phyloP scores from a whole-genome alignment of 2,329 filamentous ascomycete species.

The Lachnellula occidentalis region DNA sequence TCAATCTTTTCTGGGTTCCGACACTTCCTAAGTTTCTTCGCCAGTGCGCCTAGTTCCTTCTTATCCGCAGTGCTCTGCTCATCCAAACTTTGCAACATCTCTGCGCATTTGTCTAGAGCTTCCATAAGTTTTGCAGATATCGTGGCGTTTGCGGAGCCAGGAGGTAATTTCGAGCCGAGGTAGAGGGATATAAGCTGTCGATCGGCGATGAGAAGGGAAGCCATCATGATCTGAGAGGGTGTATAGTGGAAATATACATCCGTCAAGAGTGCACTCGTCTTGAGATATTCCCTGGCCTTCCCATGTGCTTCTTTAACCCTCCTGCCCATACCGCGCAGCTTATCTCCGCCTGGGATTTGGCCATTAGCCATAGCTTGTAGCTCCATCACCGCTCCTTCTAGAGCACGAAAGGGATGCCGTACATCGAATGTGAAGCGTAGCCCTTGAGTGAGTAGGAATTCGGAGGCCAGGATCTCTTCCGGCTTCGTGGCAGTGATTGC shows the following conservation, averaged over 20 bases:
- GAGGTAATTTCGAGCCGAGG: slow-evolving; percentile 27
- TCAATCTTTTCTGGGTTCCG: slow-evolving; percentile 70
- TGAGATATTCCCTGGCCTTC: slow-evolving; percentile 67
- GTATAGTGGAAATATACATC: slow-evolving; percentile 98
- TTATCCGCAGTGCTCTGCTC: slow-evolving; percentile 28
- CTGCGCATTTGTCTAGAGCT: slow-evolving; percentile 45
- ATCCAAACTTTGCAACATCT: slow-evolving; percentile 51
- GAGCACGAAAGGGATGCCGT: slow-evolving; percentile 78
- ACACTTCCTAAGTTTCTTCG: slow-evolving; percentile 67
- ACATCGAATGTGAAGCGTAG: slow-evolving; percentile 92
- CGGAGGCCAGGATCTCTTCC: slow-evolving; percentile 81
- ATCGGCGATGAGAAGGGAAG: slow-evolving; percentile 73
- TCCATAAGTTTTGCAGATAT: slow-evolving; percentile 44
- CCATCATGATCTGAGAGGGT: slow-evolving; percentile 88
- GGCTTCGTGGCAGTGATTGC: slow-evolving; percentile 65
- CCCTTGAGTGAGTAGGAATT: slow-evolving; percentile 88
- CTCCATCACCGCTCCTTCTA: slow-evolving; percentile 84
- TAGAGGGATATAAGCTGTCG: slow-evolving; percentile 43
- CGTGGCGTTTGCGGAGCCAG: slow-evolving; percentile 15
- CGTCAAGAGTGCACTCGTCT: slow-evolving; percentile 76
- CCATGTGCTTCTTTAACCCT: slow-evolving; percentile 59
- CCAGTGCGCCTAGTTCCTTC: slow-evolving; percentile 51
- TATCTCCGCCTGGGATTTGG: slow-evolving; percentile 12
- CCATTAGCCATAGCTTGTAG: slow-evolving; percentile 60
- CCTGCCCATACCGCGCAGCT: slow-evolving; percentile 29